A percentile compares a stretch with the other conserved stretches of the same genome.
Conservation (phyloP, 345 rosid genomes). For the Gossypium mustelinum region DNA sequence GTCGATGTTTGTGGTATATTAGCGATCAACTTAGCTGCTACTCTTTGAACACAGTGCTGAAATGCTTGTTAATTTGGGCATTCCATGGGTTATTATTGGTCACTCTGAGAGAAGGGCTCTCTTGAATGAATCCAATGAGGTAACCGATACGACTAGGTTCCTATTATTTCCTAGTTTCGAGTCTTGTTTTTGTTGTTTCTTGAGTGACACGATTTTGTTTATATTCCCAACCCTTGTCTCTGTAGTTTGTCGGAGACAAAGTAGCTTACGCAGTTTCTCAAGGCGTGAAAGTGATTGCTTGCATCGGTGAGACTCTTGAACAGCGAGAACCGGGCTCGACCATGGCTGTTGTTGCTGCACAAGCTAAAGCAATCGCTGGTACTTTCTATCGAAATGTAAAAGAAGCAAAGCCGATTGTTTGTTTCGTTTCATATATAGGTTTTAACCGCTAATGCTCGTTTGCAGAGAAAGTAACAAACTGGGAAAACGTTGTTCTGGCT, state of each 20-base stretch:
- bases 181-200: not conserved
- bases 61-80: slow-evolving; percentile 55
- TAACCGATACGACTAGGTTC: slow-evolving; percentile 8
- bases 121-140: slow-evolving; percentile 50
- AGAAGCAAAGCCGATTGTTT: not conserved
- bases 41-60: slow-evolving; percentile 47
- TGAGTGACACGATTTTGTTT: not conserved
- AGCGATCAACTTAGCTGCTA: not conserved
- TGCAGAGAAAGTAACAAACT: slow-evolving; percentile 47
- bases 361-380: slow-evolving; percentile 72
- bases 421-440: not conserved
- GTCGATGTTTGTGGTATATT: not conserved
- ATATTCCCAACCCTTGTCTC: not conserved
- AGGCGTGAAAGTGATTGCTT: slow-evolving; percentile 69
- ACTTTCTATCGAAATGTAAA: not conserved
- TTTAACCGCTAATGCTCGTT: not conserved
- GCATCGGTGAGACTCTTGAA: slow-evolving; percentile 71
- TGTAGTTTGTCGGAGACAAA: slow-evolving; percentile 69
- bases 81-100: slow-evolving; percentile 69
- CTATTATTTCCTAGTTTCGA: not conserved
- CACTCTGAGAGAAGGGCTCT: slow-evolving; percentile 66
- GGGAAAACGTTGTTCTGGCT: slow-evolving; percentile 62
- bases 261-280: slow-evolving; percentile 54
- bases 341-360: slow-evolving; percentile 59
- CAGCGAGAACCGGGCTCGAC: slow-evolving; percentile 71